Percentiles rank a stretch among this genome's conserved stretches.
Evolutionary conservation across 805 yeast genomes (phyloP).

Genomic region (Metschnikowia aberdeeniae): DNA sequence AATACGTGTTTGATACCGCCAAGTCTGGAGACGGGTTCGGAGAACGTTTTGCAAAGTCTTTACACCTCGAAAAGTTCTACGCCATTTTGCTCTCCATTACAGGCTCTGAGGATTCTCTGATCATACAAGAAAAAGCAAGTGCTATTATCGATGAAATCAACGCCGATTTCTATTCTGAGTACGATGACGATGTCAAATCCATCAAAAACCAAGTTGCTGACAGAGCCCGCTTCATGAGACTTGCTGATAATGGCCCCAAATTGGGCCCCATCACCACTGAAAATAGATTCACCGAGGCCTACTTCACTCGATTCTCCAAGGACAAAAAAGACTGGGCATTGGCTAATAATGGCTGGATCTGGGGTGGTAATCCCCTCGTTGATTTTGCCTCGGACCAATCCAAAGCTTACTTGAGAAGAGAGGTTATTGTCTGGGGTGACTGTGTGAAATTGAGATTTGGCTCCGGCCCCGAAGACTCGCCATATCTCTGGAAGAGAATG

Average conservation of each 20-base stretch:
- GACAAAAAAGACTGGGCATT: conserved; percentile 63
- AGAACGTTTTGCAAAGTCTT: conserved; percentile 47
- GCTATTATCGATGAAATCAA: conserved; percentile 74
- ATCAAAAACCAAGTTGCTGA: conserved; percentile 69
- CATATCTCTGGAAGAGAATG: conserved; percentile 87
- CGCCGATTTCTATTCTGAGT: conserved; percentile 62
- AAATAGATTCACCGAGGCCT: conserved; percentile 74
- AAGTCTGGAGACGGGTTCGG: conserved; percentile 25
- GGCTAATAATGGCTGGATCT: conserved; percentile 97
- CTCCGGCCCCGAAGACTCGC: conserved; percentile 70
- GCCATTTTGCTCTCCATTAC: conserved; percentile 41
- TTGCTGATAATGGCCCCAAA: conserved; percentile 80
- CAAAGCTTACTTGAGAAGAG: conserved; percentile 81
- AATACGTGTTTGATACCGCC: conserved; percentile 42
- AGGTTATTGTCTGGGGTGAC: conserved; percentile 96
- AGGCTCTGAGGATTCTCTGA: conserved; percentile 15
- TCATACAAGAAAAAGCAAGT: conserved; percentile 35
- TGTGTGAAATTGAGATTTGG: conserved; percentile 94
- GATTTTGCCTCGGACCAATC: conserved; percentile 85
- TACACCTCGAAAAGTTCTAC: conserved; percentile 51
- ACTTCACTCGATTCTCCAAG: conserved; percentile 68
- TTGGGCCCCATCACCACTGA: conserved; percentile 56
- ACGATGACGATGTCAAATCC: conserved; percentile 66
- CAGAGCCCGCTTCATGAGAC: conserved; percentile 69
- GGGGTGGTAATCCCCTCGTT: conserved; percentile 92